Conservation (phyloP, 2,329 filamentous ascomycete genomes). For the Xylariaceae sp. region DNA sequence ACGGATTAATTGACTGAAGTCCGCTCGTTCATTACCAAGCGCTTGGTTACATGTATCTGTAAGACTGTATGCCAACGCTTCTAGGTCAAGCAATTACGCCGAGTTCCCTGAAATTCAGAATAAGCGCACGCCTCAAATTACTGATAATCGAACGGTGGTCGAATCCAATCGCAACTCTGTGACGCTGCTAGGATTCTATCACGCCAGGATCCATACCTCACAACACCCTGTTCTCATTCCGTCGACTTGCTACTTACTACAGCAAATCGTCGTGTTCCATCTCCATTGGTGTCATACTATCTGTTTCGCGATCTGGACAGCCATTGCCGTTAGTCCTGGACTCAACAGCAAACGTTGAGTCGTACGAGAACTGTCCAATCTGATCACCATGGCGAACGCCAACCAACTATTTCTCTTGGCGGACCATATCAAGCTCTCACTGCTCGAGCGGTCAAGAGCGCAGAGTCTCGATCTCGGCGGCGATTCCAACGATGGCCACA, state of each 20-base stretch:
- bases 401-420: conserved; percentile 87
- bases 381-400: conserved; percentile 48
- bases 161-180: no score
- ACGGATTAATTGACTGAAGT: no score
- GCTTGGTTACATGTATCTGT: conserved; percentile 1
- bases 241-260: no score
- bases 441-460: conserved; percentile 86
- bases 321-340: neutral
- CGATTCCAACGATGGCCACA: conserved; percentile 81
- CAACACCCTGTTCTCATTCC: no score
- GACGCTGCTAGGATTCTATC: no score
- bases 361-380: conserved; percentile 2
- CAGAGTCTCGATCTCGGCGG: conserved; percentile 74
- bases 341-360: conserved; percentile 4
- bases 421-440: conserved; percentile 93
- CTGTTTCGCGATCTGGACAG: conserved; percentile 7
- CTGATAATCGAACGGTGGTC: no score
- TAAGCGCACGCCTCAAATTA: no score
- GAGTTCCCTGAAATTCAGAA: neutral
- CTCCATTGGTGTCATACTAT: neutral
- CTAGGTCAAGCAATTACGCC: neutral
- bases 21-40: conserved; percentile 1
- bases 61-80: neutral
- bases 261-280: no score
- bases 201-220: no score